These are phyloP conservation scores for Claviceps quebecensis DNA, from an alignment of 2,329 filamentous ascomycete genomes.

Conservation along the genomic window DNA sequence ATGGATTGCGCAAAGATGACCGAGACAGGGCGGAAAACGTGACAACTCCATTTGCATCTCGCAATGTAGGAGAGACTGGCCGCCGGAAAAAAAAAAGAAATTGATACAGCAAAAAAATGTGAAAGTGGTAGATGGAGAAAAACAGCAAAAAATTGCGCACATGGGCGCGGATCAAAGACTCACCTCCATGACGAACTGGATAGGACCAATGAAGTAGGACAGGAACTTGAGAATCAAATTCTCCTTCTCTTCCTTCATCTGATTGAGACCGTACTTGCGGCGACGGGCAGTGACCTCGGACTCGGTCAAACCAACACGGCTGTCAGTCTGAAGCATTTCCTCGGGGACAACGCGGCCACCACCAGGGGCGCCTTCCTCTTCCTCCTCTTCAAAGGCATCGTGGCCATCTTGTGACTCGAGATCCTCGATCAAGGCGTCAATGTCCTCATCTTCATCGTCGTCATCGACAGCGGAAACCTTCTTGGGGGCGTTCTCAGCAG, in stretches of 20 bases:
- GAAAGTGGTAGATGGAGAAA: not conserved
- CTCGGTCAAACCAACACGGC: constrained; percentile 56
- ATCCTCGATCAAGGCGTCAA: constrained; percentile 76
- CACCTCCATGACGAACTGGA: constrained; percentile 90
- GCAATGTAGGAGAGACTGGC: not conserved
- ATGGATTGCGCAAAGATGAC: not conserved
- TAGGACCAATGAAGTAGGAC: constrained; percentile 73
- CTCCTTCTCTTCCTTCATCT: constrained; percentile 85
- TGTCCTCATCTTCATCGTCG: constrained; percentile 63
- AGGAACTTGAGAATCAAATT: constrained; percentile 73
- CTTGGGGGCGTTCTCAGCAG: constrained; percentile 21
- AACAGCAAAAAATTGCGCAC: not conserved
- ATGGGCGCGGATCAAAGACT: constrained; percentile 14
- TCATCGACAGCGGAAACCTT: constrained; percentile 38
- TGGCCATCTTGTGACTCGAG: constrained; percentile 71
- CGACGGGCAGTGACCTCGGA: constrained; percentile 49
- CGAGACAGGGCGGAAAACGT: not conserved
- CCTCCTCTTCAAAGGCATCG: constrained; percentile 49
- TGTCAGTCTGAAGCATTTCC: constrained; percentile 65
- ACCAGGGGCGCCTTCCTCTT: constrained; percentile 29
- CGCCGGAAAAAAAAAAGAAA: no score
- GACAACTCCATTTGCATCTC: not conserved
- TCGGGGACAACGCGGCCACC: constrained; percentile 54
- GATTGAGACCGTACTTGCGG: constrained; percentile 69
- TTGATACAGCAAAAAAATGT: not conserved